Evolutionary conservation across 352 stramenopile genomes (phyloP), one percentile per base, ranked within the genome.

Genomic region (Globisporangium paddicum): DNA sequence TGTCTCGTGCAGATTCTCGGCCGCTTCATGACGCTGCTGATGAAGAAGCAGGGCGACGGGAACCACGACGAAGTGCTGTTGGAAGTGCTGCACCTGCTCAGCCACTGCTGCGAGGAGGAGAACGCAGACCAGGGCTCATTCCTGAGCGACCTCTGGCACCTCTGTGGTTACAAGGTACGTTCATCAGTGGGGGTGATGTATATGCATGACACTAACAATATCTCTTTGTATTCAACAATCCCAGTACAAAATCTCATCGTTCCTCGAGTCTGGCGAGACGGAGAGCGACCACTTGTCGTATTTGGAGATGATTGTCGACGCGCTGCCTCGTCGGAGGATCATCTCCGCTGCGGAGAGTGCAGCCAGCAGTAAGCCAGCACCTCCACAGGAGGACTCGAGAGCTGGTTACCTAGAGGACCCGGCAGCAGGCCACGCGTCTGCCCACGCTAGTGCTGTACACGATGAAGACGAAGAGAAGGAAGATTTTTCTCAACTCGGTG

Each of bases 141-240:
- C 37, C 30, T 94, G 46, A 90, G 79, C 37, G 84, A 94, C 60
- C 54, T 91, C 23, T 90, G 79, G 79, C 64, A 78, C 54, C 58
- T 90, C 16, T 85, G 69, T 32, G 66, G 68, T 26, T 87, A 86
- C 59, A 85, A 77, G 50, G 72, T 79, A 67, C n/a, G n/a, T n/a
- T n/a, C n/a, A n/a, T n/a, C n/a, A n/a, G n/a, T n/a, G n/a, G n/a
- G n/a, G n/a, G n/a, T n/a, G n/a, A n/a, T n/a, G n/a, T 16, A 2
- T 48, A 5, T 21, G 26, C 14, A 11, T 42, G 19, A 41, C 46
- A 7, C 16, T 38, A n/a, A n/a, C n/a, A n/a, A n/a, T n/a, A n/a
- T n/a, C n/a, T n/a, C n/a, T n/a, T n/a, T n/a, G n/a, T n/a, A n/a
- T n/a, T n/a, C n/a, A n/a, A n/a, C n/a, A 42, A 42, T 42, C 2